These are phyloP conservation scores for Arachis hypogaea DNA, from an alignment of 306 rosid species.

Conservation along the genomic window DNA sequence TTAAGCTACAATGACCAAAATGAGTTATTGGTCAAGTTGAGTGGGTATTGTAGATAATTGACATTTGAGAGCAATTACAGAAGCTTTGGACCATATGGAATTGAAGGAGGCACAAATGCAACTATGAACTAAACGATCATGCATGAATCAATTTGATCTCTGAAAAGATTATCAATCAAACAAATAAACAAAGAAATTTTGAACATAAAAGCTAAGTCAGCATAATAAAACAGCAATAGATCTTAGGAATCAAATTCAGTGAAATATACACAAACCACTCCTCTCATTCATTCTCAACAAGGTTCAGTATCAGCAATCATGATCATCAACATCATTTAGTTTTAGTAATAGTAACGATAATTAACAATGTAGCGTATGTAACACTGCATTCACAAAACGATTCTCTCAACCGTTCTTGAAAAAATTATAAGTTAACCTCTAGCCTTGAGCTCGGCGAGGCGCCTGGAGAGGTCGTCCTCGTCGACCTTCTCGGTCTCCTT, in stretches of 20 bases:
- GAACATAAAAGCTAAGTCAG: conserved; percentile 19
- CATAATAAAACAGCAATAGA: neutral
- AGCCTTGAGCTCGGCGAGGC: conserved; percentile 89
- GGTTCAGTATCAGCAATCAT: neutral
- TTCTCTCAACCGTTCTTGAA: neutral
- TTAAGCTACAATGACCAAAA: neutral
- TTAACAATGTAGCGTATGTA: neutral
- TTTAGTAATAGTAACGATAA: neutral
- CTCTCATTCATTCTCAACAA: conserved; percentile 4
- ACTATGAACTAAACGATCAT: neutral
- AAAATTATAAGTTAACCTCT: conserved; percentile 53
- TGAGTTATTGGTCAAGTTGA: conserved; percentile 41
- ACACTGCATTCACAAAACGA: neutral
- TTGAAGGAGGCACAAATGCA: conserved; percentile 44
- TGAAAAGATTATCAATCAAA: no score
- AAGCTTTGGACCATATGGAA: conserved; percentile 49
- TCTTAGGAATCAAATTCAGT: conserved; percentile 14
- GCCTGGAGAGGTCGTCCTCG: conserved; percentile 73
- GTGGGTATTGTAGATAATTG: conserved; percentile 52
- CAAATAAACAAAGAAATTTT: neutral
- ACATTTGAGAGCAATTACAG: conserved; percentile 45
- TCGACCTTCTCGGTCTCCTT: conserved; percentile 78
- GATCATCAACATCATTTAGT: neutral
- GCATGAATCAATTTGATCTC: no score
- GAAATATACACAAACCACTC: conserved; percentile 43